phyloP scores from a whole-genome alignment of 176 grass and related monocot genomes.

The Aegilops speltoides region DNA sequence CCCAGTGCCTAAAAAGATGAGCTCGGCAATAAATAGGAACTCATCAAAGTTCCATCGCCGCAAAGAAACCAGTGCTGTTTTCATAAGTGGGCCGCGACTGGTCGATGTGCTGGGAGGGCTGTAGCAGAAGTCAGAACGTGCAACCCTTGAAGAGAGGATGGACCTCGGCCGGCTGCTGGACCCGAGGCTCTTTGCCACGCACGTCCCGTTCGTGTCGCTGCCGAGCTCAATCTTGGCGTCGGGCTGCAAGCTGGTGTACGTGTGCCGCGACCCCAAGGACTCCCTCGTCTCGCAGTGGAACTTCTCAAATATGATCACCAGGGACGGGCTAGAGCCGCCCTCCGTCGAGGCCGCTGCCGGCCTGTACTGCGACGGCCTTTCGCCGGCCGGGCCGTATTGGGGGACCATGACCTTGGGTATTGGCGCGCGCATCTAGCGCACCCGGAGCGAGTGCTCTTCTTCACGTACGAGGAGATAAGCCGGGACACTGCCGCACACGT shows the following conservation, averaged over 20 bases:
- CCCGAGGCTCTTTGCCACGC: slow-evolving; percentile 29
- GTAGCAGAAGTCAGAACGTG: no score
- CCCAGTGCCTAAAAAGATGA: no score
- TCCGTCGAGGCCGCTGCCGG: background rate
- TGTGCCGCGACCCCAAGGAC: slow-evolving; percentile 29
- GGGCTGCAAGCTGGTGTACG: slow-evolving; percentile 4
- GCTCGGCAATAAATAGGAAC: no score
- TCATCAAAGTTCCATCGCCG: no score
- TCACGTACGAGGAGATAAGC: slow-evolving; percentile 14
- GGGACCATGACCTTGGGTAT: slow-evolving; percentile 26
- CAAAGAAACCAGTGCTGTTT: no score
- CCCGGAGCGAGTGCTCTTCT: slow-evolving; percentile 18
- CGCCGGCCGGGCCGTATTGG: background rate
- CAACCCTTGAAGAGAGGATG: no score
- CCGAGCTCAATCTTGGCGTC: background rate
- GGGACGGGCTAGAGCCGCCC: background rate
- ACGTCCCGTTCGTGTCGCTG: slow-evolving; percentile 10
- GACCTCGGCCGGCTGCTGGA: background rate
- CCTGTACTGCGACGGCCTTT: background rate
- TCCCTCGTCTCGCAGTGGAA: background rate
- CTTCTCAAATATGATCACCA: background rate
- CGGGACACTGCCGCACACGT: background rate
- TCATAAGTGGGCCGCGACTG: no score
- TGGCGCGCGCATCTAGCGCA: background rate
- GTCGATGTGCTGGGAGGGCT: no score